These are phyloP conservation scores for Leucocoprinus leucothites DNA, from an alignment of 768 basidiomycete species.

Conservation along the genomic window DNA sequence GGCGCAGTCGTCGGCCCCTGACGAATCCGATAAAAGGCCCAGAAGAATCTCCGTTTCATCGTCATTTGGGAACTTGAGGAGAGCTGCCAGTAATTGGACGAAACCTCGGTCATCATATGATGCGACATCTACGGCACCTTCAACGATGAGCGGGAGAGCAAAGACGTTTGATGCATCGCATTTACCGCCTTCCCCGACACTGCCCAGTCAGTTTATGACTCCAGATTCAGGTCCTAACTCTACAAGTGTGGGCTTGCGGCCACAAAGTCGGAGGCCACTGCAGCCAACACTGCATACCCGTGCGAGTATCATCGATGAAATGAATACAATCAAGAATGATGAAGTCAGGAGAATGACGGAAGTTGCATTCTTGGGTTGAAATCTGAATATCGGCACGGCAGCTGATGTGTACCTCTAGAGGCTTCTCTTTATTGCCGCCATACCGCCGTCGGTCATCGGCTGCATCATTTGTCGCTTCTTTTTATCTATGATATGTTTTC, in stretches of 20 bases:
- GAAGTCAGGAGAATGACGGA: constrained; percentile 71
- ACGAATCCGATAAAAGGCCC: constrained; percentile 16
- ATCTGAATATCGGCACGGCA: neutral
- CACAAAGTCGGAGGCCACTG: constrained; percentile 2
- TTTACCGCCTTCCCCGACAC: constrained; percentile 36
- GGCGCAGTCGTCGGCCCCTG: constrained; percentile 17
- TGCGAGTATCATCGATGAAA: constrained; percentile 53
- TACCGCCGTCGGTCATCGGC: too few relatives aligned
- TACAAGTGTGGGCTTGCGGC: neutral
- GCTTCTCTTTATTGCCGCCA: too few relatives aligned
- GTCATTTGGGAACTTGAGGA: constrained; percentile 25
- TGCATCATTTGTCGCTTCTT: too few relatives aligned
- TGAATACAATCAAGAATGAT: constrained; percentile 57
- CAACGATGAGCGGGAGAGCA: constrained; percentile 9
- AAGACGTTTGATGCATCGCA: constrained; percentile 29
- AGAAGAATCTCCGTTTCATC: constrained; percentile 28
- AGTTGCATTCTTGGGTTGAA: constrained; percentile 57
- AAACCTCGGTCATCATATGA: neutral
- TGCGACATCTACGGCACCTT: constrained; percentile 2
- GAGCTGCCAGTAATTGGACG: neutral
- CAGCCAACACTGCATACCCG: constrained; percentile 57
- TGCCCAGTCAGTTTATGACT: constrained; percentile 16
- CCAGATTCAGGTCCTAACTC: neutral
- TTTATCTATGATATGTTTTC: too few relatives aligned
- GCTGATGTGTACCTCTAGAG: neutral